Conservation (phyloP, 148 eudicot species). For the Pouteria glomerata region DNA sequence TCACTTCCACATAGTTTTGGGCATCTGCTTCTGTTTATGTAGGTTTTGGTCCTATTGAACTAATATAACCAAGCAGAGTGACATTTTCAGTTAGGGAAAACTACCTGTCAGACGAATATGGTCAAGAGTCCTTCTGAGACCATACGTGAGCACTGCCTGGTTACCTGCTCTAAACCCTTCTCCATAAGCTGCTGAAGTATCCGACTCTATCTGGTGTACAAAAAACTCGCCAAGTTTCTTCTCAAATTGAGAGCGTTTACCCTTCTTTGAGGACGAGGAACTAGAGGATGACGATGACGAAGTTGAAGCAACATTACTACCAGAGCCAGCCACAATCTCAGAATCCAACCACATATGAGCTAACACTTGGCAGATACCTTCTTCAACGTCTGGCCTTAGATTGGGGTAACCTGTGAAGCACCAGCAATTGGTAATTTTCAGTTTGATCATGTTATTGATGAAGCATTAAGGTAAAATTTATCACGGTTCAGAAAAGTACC, state of each 20-base stretch:
- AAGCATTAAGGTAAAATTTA: background rate
- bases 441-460: background rate
- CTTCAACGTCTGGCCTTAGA: constrained; percentile 77
- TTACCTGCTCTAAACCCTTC: constrained; percentile 92
- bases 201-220: constrained; percentile 88
- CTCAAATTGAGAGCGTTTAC: constrained; percentile 80
- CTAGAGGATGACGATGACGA: constrained; percentile 35
- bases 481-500: constrained; percentile 30
- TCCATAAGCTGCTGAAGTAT: constrained; percentile 84
- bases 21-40: no score
- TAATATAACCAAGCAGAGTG: background rate
- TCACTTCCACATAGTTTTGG: no score
- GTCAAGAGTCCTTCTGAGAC: constrained; percentile 82
- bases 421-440: background rate
- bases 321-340: constrained; percentile 66
- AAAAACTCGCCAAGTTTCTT: constrained; percentile 90
- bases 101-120: constrained; percentile 73
- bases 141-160: constrained; percentile 75
- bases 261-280: constrained; percentile 75
- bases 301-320: constrained; percentile 34
- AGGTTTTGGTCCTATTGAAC: no score
- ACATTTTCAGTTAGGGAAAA: constrained; percentile 56
- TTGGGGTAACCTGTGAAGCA: constrained; percentile 52
- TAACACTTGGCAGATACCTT: constrained; percentile 95
- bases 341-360: constrained; percentile 98